These are phyloP conservation scores for Adenanthera pavonina DNA, from an alignment of 306 rosid genomes.

Conservation along the genomic window DNA sequence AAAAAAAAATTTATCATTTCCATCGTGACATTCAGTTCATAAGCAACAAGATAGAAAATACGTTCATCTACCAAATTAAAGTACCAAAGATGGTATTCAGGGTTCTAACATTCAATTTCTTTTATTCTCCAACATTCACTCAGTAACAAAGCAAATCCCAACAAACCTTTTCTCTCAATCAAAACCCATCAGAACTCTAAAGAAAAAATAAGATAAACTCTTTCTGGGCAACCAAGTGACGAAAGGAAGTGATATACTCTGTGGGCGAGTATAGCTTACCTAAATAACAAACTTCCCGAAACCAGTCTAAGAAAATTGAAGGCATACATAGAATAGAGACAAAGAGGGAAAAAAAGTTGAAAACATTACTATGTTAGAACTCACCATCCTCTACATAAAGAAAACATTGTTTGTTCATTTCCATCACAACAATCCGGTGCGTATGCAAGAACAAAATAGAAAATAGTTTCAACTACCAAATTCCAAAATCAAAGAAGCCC, in stretches of 20 bases:
- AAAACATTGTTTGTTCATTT: not conserved
- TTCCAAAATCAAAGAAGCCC: not conserved
- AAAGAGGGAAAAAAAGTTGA: not conserved
- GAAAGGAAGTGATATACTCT: not conserved
- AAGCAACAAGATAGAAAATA: not conserved
- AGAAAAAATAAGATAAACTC: not conserved
- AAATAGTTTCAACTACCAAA: not conserved
- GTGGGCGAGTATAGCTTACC: not conserved
- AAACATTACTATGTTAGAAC: not conserved
- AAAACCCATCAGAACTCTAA: not conserved
- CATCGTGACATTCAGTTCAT: not conserved
- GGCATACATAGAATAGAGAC: not conserved
- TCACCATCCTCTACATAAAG: not conserved
- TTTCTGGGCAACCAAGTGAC: not conserved
- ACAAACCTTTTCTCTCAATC: not conserved
- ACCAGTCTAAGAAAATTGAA: not conserved
- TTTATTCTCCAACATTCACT: not conserved
- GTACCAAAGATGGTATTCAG: not conserved
- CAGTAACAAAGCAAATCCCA: not conserved
- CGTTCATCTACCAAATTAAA: not conserved
- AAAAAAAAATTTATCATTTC: constrained; percentile 1
- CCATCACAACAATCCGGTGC: not conserved
- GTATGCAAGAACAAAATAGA: not conserved
- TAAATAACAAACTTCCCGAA: constrained; percentile 19
- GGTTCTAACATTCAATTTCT: not conserved